Evolutionary conservation across 805 yeast genomes (phyloP).

Genomic region (Candida awuae): DNA sequence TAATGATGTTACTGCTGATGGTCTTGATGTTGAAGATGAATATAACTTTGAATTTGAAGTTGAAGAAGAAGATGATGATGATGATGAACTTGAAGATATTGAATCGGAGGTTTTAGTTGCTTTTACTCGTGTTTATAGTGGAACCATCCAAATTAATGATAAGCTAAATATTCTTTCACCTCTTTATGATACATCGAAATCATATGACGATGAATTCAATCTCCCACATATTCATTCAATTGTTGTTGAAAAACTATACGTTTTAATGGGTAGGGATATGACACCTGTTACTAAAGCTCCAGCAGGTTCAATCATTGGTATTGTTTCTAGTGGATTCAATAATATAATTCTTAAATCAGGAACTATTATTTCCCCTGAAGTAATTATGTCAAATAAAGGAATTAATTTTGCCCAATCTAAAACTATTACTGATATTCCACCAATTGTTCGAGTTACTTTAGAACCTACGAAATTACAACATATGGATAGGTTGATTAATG

Average conservation of each 20-base stretch:
- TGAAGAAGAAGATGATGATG: conserved; percentile 39
- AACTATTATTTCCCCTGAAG: conserved; percentile 46
- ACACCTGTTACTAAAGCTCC: conserved; percentile 74
- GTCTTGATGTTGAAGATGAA: conserved; percentile 43
- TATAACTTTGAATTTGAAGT: conserved; percentile 39
- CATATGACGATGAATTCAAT: conserved; percentile 27
- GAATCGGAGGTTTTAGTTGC: conserved; percentile 69
- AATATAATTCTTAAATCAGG: conserved; percentile 80
- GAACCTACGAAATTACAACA: conserved; percentile 87
- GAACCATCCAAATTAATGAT: conserved; percentile 70
- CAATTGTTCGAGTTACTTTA: conserved; percentile 90
- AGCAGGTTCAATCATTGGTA: conserved; percentile 92
- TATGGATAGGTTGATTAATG: conserved; percentile 66
- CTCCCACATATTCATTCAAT: conserved; percentile 32
- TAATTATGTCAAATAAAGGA: conserved; percentile 24
- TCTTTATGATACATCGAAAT: conserved; percentile 40
- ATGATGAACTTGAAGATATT: conserved; percentile 32
- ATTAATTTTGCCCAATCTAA: conserved; percentile 74
- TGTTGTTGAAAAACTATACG: conserved; percentile 58
- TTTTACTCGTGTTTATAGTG: conserved; percentile 83
- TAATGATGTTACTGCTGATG: too few relatives aligned
- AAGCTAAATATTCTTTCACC: conserved; percentile 76
- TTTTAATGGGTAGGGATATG: conserved; percentile 90
- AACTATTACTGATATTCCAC: conserved; percentile 67
- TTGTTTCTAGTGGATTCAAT: conserved; percentile 66